These are phyloP conservation scores for Pichia exigua DNA, from an alignment of 805 yeast genomes.

Conservation along the genomic window DNA sequence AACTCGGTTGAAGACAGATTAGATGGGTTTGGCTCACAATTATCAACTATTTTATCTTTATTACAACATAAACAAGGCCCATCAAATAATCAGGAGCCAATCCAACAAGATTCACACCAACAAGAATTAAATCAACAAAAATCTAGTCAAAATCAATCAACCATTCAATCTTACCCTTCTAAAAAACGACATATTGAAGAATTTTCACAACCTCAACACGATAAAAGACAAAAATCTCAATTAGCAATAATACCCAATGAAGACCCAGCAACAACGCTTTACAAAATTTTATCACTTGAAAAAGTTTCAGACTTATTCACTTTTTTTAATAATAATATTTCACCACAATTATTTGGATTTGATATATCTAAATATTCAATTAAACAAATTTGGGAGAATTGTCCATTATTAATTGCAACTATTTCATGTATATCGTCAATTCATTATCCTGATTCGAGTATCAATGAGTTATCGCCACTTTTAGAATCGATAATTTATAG, in stretches of 20 bases:
- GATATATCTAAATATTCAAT: slow-evolving; percentile 43
- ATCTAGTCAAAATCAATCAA: background rate
- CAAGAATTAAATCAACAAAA: no score
- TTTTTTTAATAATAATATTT: slow-evolving; percentile 46
- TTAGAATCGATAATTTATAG: slow-evolving; percentile 26
- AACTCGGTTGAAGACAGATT: slow-evolving; percentile 32
- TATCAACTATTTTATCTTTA: slow-evolving; percentile 31
- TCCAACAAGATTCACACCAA: background rate
- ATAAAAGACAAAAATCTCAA: background rate
- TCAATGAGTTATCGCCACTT: slow-evolving; percentile 18
- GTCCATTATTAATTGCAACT: slow-evolving; percentile 53
- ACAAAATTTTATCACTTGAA: slow-evolving; percentile 15
- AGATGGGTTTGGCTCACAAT: slow-evolving; percentile 32
- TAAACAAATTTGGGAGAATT: slow-evolving; percentile 42
- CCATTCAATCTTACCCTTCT: background rate
- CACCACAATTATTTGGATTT: slow-evolving; percentile 63
- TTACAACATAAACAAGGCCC: slow-evolving; percentile 21
- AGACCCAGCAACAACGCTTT: slow-evolving; percentile 8
- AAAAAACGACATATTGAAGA: background rate
- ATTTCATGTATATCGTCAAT: slow-evolving; percentile 56
- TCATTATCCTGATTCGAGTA: slow-evolving; percentile 40
- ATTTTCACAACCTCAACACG: background rate
- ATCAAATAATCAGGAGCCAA: background rate
- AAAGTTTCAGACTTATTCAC: slow-evolving; percentile 41
- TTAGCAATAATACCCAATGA: background rate